phyloP scores from a whole-genome alignment of 2,329 filamentous ascomycete genomes.

The Pyrenophora tritici-repentis region DNA sequence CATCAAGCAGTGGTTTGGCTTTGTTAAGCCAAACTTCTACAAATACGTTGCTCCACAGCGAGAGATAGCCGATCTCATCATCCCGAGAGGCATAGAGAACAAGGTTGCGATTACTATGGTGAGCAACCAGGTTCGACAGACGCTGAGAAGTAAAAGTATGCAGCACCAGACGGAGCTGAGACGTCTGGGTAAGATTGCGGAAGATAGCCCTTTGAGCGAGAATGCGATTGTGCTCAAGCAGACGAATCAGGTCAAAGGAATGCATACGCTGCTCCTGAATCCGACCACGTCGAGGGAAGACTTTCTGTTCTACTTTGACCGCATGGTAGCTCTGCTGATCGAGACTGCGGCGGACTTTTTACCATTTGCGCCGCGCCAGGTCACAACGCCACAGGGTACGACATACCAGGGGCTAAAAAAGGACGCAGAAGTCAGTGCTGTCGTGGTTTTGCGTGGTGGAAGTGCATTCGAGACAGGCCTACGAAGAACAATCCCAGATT shows the following conservation, averaged over 20 bases:
- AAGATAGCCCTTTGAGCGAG: slow-evolving; percentile 72
- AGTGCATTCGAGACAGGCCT: slow-evolving; percentile 86
- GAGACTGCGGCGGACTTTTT: slow-evolving; percentile 66
- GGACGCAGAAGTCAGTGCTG: slow-evolving; percentile 69
- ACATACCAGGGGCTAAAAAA: slow-evolving; percentile 73
- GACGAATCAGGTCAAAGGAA: slow-evolving; percentile 80
- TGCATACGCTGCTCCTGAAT: slow-evolving; percentile 89
- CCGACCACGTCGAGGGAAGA: slow-evolving; percentile 80
- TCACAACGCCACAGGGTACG: slow-evolving; percentile 73
- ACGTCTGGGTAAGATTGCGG: slow-evolving; percentile 72
- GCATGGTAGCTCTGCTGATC: slow-evolving; percentile 80
- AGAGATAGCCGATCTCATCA: slow-evolving; percentile 90
- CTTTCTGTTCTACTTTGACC: slow-evolving; percentile 97
- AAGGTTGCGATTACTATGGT: slow-evolving; percentile 94
- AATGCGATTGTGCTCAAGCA: slow-evolving; percentile 76
- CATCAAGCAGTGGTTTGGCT: slow-evolving; percentile 97
- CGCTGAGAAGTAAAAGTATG: slow-evolving; percentile 81
- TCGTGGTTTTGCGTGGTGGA: slow-evolving; percentile 86
- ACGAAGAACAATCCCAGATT: slow-evolving; percentile 89
- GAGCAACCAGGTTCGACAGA: slow-evolving; percentile 87
- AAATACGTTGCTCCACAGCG: slow-evolving; percentile 92
- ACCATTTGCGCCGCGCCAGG: slow-evolving; percentile 65
- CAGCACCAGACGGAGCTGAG: slow-evolving; percentile 80
- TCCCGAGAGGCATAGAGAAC: slow-evolving; percentile 93
- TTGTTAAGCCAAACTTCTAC: slow-evolving; percentile 96